A percentile compares a stretch with the other conserved stretches of the same genome.
Conservation (phyloP, 2,329 filamentous ascomycete genomes). For the Epichloe brachyelytri region DNA sequence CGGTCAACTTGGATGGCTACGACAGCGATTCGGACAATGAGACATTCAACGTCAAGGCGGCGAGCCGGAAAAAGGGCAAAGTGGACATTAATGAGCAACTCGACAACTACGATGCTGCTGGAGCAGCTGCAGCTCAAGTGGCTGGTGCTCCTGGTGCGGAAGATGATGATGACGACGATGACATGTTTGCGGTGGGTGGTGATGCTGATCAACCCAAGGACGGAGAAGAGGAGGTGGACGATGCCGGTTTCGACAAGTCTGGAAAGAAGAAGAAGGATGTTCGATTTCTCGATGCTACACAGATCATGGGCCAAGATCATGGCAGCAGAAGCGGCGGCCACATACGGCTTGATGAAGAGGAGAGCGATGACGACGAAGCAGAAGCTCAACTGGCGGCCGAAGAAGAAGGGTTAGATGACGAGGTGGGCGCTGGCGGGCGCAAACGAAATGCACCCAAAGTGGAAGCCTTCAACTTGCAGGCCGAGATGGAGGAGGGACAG, state of each 20-base stretch:
- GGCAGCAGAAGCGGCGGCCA: slow-evolving; percentile 62
- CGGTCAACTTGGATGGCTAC: slow-evolving; percentile 93
- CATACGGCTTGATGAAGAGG: slow-evolving; percentile 46
- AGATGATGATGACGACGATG: slow-evolving; percentile 48
- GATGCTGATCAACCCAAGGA: slow-evolving; percentile 29
- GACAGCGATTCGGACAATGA: slow-evolving; percentile 91
- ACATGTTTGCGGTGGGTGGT: slow-evolving; percentile 72
- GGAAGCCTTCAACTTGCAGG: slow-evolving; percentile 88
- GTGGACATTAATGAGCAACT: slow-evolving; percentile 38
- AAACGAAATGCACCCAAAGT: slow-evolving; percentile 90
- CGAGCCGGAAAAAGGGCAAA: slow-evolving; percentile 39
- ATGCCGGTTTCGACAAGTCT: slow-evolving; percentile 19
- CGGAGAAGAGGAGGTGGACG: slow-evolving; percentile 26
- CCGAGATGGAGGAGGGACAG: slow-evolving; percentile 80
- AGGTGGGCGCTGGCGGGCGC: slow-evolving; percentile 78
- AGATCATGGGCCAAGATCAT: slow-evolving; percentile 70
- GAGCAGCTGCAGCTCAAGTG: slow-evolving; percentile 24
- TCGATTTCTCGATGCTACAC: slow-evolving; percentile 40
- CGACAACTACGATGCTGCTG: slow-evolving; percentile 38
- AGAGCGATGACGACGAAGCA: slow-evolving; percentile 49
- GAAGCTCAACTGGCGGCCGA: slow-evolving; percentile 58
- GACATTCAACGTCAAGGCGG: slow-evolving; percentile 66
- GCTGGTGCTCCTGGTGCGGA: slow-evolving; percentile 16
- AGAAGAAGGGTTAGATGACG: slow-evolving; percentile 70
- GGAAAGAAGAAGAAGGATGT: slow-evolving; percentile 53